These are phyloP conservation scores for Coemansia sp. DNA, from an alignment of 192 early-diverging fungal species.

Conservation along the genomic window DNA sequence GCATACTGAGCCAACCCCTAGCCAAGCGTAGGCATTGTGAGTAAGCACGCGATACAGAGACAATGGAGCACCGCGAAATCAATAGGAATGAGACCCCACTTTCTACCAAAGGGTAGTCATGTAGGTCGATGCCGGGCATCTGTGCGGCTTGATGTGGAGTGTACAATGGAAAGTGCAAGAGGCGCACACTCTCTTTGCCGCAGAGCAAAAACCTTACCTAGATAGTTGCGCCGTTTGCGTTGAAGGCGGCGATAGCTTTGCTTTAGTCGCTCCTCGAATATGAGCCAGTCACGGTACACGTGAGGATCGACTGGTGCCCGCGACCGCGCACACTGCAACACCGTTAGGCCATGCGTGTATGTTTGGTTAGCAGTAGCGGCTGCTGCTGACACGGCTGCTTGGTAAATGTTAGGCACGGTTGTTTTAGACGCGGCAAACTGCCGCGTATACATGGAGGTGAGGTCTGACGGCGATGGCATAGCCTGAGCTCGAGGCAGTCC, in stretches of 20 bases:
- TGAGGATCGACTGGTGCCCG: constrained; percentile 48
- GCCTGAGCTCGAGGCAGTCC: constrained; percentile 16
- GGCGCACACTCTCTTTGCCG: background rate
- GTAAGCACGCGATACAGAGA: background rate
- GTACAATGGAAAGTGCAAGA: background rate
- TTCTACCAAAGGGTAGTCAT: background rate
- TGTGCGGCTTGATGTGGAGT: constrained; percentile 2
- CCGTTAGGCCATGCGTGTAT: constrained; percentile 43
- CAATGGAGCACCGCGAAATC: constrained; percentile 2
- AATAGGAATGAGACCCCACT: background rate
- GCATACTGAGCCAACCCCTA: background rate
- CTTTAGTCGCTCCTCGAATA: constrained; percentile 79
- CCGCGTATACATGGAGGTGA: constrained; percentile 50
- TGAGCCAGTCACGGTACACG: constrained; percentile 72
- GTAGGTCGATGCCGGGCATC: background rate
- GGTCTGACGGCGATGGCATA: constrained; percentile 35
- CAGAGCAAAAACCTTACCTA: constrained; percentile 5
- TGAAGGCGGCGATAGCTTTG: constrained; percentile 68
- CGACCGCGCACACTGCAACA: constrained; percentile 44
- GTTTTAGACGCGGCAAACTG: constrained; percentile 51
- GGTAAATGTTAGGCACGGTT: constrained; percentile 35
- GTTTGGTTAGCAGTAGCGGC: constrained; percentile 29
- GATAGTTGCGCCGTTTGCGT: constrained; percentile 71
- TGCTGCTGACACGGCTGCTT: constrained; percentile 34
- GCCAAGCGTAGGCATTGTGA: background rate